Base-by-base conservation (phyloP, 495 filamentous ascomycete genomes). In the Xylaria curta region DNA sequence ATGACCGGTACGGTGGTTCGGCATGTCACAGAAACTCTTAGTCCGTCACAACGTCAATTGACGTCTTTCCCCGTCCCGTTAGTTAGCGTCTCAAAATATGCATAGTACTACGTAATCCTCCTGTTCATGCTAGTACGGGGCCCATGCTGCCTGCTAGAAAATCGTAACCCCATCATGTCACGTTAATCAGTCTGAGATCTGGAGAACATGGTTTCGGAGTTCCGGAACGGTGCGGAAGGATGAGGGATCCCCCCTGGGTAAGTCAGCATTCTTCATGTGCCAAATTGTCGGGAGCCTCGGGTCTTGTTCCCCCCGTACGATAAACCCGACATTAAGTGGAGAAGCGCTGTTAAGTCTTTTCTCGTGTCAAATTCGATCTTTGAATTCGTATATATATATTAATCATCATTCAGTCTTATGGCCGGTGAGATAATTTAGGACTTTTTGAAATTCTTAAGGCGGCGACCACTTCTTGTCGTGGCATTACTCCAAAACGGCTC, bases 221-320 rank as follows among this genome's bases (percentile, higher is more conserved):
- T 28, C 63, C 63, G 63, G 63, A 66, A 66, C 63, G 63, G 63
- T 66, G 63, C 63, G 63, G 63, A 51, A 66, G 63, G 63, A 53
- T 66, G 63, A 53, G 63, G 63, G 63, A 28, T 38, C 46, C 46
- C 63, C 63, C 28, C 33, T 66, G 28, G 42, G 62, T 21, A 33
- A 53, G 46, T 38, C 44, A 31, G 44, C 47, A 36, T 28, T 21
- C 26, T 66, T 51, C 46, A 28, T 44, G 46, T 49, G 44, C 40
- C 24, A 24, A 44, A n/a, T 53, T 13, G 24, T 66, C 63, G 63
- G 63, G 12, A 66, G 44, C 21, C 46, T 66, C 63, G 63, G 63
- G 63, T 66, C 63, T 33, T 40, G 40, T 21, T 21, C n/a, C 36
- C 58, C 59, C 56, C 56, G 56, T n/a, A 17, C 3, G 12, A 13